phyloP scores from a whole-genome alignment of 768 basidiomycete species.

The Macrocybe gigantea region DNA sequence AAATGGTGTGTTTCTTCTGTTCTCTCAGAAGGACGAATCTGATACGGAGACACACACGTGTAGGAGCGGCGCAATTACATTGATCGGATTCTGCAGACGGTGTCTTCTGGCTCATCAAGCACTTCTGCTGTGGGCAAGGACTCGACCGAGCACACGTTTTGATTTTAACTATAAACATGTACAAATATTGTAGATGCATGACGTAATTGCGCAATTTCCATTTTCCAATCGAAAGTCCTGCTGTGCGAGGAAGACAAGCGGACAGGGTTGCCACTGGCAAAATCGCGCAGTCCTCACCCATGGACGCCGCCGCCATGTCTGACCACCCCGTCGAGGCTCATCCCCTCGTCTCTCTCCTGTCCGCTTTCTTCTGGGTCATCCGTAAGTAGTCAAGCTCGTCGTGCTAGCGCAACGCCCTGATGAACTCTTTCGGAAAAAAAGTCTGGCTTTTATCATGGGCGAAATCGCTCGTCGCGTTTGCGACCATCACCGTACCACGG shows the following conservation, averaged over 20 bases:
- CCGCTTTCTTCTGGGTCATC: slow-evolving; percentile 82
- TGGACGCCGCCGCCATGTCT: slow-evolving; percentile 32
- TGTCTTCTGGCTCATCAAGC: slow-evolving; percentile 85
- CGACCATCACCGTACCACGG: slow-evolving; percentile 78
- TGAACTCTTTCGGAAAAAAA: slow-evolving; percentile 20
- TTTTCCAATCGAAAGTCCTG: too few species aligned
- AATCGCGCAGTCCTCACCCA: slow-evolving; percentile 5
- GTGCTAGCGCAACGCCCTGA: slow-evolving; percentile 2
- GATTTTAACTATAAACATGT: background rate
- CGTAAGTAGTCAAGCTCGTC: slow-evolving; percentile 41
- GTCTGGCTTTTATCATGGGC: slow-evolving; percentile 83
- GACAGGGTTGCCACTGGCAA: too few species aligned
- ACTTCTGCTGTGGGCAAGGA: slow-evolving; percentile 81
- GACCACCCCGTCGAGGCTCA: slow-evolving; percentile 39
- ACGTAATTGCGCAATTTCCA: background rate
- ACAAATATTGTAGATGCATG: background rate
- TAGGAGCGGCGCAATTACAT: slow-evolving; percentile 89
- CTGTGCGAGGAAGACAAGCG: too few species aligned
- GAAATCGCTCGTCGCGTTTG: slow-evolving; percentile 68
- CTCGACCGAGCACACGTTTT: slow-evolving; percentile 87
- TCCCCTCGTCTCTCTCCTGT: slow-evolving; percentile 69
- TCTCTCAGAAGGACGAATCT: background rate
- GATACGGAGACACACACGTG: slow-evolving; percentile 1
- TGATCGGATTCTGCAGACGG: slow-evolving; percentile 76
- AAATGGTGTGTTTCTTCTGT: slow-evolving; percentile 61